Evolutionary conservation across 1,284 basidiomycete species (phyloP).

Genomic region (Athelia psychrophila): DNA sequence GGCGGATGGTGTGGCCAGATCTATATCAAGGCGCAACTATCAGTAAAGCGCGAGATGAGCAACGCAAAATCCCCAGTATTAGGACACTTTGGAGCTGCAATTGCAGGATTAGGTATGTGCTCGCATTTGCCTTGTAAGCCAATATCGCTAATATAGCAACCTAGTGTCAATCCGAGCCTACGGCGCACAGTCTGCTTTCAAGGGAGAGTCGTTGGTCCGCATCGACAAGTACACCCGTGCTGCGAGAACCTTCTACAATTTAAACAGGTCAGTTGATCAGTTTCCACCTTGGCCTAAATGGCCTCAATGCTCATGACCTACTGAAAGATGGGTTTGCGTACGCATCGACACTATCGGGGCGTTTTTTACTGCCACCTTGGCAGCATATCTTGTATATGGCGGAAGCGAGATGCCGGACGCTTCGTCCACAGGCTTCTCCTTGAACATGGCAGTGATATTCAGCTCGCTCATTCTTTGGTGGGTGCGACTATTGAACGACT

Average conservation of each 20-base stretch:
- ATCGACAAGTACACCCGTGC: conserved; percentile 48
- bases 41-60: conserved; percentile 75
- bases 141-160: conserved; percentile 1
- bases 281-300: conserved; percentile 13
- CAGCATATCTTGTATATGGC: conserved; percentile 50
- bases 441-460: conserved; percentile 40
- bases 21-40: conserved; percentile 72
- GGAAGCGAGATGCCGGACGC: conserved; percentile 29
- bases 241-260: conserved; percentile 48
- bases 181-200: conserved; percentile 47
- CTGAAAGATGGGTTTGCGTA: conserved; percentile 49
- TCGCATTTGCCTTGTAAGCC: not conserved
- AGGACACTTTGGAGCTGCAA: conserved; percentile 67
- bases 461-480: not conserved
- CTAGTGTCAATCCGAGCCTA: conserved; percentile 63
- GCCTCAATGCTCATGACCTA: not conserved
- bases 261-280: conserved; percentile 38
- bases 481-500: conserved; percentile 1
- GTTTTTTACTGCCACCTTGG: conserved; percentile 50
- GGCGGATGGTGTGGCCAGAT: conserved; percentile 39
- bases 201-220: conserved; percentile 37
- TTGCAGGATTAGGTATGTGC: conserved; percentile 59
- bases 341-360: conserved; percentile 51
- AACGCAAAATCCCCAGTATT: conserved; percentile 67
- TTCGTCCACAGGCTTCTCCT: conserved; percentile 51